Base-by-base conservation (phyloP, 441 rosid species). In the Kokia cookei region DNA sequence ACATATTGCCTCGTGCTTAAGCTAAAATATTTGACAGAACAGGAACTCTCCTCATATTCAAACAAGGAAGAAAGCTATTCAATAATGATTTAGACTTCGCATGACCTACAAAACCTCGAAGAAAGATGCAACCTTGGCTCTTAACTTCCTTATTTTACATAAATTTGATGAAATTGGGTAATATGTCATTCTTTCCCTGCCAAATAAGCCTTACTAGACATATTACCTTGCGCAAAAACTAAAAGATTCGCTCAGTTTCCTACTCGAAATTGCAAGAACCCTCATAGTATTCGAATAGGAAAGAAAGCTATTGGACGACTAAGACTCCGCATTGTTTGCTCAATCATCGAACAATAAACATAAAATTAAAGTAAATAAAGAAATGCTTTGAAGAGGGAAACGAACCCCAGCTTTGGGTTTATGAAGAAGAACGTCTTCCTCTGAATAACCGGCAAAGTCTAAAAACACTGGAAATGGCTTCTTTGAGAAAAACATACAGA, bases 351-450 rank as follows among this genome's bases (percentile, higher is more conserved):
- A 51, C 22, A 51, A 51, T 6, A 51, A 14, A 51, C 55, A 51
- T 51, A 51, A 51, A 51, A 50, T 50, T 5, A 15, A 59, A 72
- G 4, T 6, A 22, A 43, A 43, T 1, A 43, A 43, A 24, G 2
- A 37, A 37, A 37, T 37, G 2, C 40, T 43, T 6, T 60, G 63
- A 57, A 53, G 48, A 43, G 8, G 65, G 65, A 19, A 73, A 78
- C 88, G 3, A 80, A 93, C 99, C 91, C 90, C 99, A 8, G 98
- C 99, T 78, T 96, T 96, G 22, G 99, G 98, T 81, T 92, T 87
- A 80, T 96, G 94, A 79, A 96, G 86, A 77, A 92, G 94, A 42
- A 92, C 97, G 81, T 96, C 88, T 15, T 92, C 90, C 48, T 81
- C 74, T 73, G 93, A 81, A 81, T 77, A 92, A 40, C 96, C 96